These are phyloP conservation scores for Schizochytrium sp. DNA, from an alignment of 108 stramenopile species.

Conservation along the genomic window DNA sequence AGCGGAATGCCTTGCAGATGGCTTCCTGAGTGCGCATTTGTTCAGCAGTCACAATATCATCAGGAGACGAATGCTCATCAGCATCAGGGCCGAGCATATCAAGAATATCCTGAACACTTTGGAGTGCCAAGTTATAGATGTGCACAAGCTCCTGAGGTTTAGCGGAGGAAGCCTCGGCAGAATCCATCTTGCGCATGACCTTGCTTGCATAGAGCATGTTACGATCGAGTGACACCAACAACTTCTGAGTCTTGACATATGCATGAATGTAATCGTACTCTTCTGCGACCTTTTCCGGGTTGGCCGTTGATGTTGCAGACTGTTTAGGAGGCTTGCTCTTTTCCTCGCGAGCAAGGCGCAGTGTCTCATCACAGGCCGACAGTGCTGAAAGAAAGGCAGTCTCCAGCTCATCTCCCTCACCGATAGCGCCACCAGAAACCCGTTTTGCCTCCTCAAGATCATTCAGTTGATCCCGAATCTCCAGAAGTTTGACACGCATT, in stretches of 20 bases:
- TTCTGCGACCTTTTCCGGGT: slow-evolving; percentile 19
- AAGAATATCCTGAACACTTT: slow-evolving; percentile 48
- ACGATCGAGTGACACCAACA: slow-evolving; percentile 9
- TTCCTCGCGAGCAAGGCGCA: slow-evolving; percentile 40
- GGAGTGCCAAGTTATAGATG: slow-evolving; percentile 9
- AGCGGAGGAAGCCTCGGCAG: not conserved
- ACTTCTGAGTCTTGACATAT: slow-evolving; percentile 30
- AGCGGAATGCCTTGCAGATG: slow-evolving; percentile 25
- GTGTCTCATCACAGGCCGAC: slow-evolving; percentile 4
- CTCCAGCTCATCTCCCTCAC: slow-evolving; percentile 14
- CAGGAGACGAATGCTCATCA: not conserved
- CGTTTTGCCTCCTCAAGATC: not conserved
- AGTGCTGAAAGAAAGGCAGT: slow-evolving; percentile 43
- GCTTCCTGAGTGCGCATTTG: slow-evolving; percentile 10
- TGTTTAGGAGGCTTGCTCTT: not conserved
- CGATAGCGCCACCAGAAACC: not conserved
- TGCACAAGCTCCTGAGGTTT: slow-evolving; percentile 52
- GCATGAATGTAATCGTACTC: slow-evolving; percentile 25
- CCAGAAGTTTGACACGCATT: slow-evolving; percentile 27
- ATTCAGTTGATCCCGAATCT: not conserved
- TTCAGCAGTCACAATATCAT: not conserved
- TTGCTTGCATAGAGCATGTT: slow-evolving; percentile 25
- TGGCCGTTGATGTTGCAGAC: not conserved
- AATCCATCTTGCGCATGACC: not conserved
- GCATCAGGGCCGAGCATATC: slow-evolving; percentile 32